A percentile compares a stretch with the other conserved stretches of the same genome.
Evolutionary conservation across 306 rosid genomes (phyloP).

Genomic region (Biancaea sappan): DNA sequence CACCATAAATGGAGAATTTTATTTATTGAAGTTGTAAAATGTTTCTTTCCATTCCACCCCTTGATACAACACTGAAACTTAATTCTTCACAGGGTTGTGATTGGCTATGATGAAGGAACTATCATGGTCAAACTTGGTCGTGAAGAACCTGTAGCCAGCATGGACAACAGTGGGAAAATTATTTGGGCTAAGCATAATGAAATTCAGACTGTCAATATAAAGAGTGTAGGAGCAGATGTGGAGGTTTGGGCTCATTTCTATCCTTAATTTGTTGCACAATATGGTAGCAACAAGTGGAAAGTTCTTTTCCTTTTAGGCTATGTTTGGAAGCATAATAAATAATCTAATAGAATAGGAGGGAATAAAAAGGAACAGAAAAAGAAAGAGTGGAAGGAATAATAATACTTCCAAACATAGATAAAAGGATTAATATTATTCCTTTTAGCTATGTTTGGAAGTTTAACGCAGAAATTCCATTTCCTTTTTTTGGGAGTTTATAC

Average conservation of each 20-base stretch:
- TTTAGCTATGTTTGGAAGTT: too few species aligned
- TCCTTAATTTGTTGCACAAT: slow-evolving; percentile 9
- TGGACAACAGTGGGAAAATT: slow-evolving; percentile 97
- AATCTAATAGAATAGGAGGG: too few species aligned
- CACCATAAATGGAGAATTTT: slow-evolving; percentile 21
- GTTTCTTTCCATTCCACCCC: neutral
- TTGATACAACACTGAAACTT: slow-evolving; percentile 12
- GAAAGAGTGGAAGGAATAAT: too few species aligned
- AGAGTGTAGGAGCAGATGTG: slow-evolving; percentile 88
- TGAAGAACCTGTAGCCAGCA: slow-evolving; percentile 97
- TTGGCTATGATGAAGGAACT: slow-evolving; percentile 99
- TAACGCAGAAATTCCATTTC: too few species aligned
- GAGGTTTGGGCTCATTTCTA: slow-evolving; percentile 61
- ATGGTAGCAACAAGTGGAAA: slow-evolving; percentile 5
- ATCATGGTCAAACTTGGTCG: slow-evolving; percentile 99
- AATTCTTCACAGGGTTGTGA: slow-evolving; percentile 73
- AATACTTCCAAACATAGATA: too few species aligned
- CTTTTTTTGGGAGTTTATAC: too few species aligned
- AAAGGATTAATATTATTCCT: too few species aligned
- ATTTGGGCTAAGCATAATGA: slow-evolving; percentile 99
- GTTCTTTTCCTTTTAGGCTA: slow-evolving; percentile 6
- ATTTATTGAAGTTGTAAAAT: slow-evolving; percentile 17
- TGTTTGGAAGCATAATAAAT: too few species aligned
- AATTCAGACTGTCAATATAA: slow-evolving; percentile 95
- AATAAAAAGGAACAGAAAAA: too few species aligned